Percentiles rank a stretch among this genome's conserved stretches.
Conservation (phyloP, 805 yeast species). For the Saccharomycopsis fibuligera region DNA sequence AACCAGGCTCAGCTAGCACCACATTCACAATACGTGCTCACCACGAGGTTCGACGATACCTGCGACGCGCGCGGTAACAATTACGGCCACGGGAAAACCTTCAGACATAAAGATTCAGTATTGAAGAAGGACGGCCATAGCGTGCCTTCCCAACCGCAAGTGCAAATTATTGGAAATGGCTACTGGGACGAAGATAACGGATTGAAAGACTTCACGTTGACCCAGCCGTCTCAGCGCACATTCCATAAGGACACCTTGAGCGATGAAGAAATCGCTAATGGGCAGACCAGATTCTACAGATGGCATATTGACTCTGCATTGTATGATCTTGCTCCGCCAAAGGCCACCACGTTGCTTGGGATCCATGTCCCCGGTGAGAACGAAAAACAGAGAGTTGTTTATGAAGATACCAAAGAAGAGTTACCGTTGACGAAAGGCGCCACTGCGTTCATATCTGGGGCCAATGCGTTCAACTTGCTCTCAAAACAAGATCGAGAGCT, state of each 20-base stretch:
- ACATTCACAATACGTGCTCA: constrained; percentile 66
- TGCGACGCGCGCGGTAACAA: constrained; percentile 43
- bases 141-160: constrained; percentile 81
- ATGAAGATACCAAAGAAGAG: constrained; percentile 60
- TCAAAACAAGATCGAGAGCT: constrained; percentile 65
- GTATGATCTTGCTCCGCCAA: constrained; percentile 80
- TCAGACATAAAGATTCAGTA: constrained; percentile 59
- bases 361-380: constrained; percentile 67
- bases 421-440: constrained; percentile 76
- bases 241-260: constrained; percentile 68
- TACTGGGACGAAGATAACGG: constrained; percentile 49
- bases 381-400: constrained; percentile 58
- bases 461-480: constrained; percentile 61
- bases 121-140: constrained; percentile 75
- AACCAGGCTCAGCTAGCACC: constrained; percentile 64
- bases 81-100: constrained; percentile 83
- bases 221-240: constrained; percentile 78
- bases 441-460: constrained; percentile 85
- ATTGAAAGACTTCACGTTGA: constrained; percentile 47
- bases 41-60: constrained; percentile 74
- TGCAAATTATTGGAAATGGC: constrained; percentile 82
- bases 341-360: constrained; percentile 78
- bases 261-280: constrained; percentile 51
- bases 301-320: constrained; percentile 94
- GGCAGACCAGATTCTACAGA: constrained; percentile 76